phyloP scores from a whole-genome alignment of 148 eudicot species.

The Fagopyrum homotropicum region DNA sequence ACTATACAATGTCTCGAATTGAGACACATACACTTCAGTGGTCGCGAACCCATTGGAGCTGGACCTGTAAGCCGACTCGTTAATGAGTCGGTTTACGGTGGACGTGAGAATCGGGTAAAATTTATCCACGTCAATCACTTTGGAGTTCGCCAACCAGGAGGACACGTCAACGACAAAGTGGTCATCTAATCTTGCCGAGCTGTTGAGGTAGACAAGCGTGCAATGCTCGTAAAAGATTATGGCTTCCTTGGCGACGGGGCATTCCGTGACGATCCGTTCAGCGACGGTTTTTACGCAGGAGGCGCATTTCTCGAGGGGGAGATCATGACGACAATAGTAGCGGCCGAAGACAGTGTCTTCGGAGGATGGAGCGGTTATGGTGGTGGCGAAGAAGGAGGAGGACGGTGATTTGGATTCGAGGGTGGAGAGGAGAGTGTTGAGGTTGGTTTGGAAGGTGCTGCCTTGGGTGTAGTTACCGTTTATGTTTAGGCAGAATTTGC shows the following conservation, averaged over 20 bases:
- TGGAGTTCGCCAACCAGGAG: not conserved
- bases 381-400: slow-evolving; percentile 5
- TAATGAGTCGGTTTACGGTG: not conserved
- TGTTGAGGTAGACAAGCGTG: not conserved
- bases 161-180: not conserved
- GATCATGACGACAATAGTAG: slow-evolving; percentile 20
- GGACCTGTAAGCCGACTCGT: not conserved
- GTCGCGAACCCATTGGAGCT: not conserved
- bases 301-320: not conserved
- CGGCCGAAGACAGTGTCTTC: slow-evolving; percentile 13
- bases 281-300: slow-evolving; percentile 9
- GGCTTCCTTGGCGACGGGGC: slow-evolving; percentile 6
- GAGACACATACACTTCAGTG: not conserved
- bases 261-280: not conserved
- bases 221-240: not conserved
- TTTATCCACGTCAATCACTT: not conserved
- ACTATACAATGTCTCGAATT: not conserved
- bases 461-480: not conserved
- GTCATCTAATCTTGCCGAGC: not conserved
- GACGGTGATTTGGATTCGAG: not conserved
- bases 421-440: not conserved
- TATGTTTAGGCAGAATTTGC: not conserved
- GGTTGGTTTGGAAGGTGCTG: not conserved
- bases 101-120: not conserved
- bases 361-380: slow-evolving; percentile 5